Percentiles rank a stretch among this genome's conserved stretches.
phyloP scores from a whole-genome alignment of 768 basidiomycete species.

The Scleroderma citrinum region DNA sequence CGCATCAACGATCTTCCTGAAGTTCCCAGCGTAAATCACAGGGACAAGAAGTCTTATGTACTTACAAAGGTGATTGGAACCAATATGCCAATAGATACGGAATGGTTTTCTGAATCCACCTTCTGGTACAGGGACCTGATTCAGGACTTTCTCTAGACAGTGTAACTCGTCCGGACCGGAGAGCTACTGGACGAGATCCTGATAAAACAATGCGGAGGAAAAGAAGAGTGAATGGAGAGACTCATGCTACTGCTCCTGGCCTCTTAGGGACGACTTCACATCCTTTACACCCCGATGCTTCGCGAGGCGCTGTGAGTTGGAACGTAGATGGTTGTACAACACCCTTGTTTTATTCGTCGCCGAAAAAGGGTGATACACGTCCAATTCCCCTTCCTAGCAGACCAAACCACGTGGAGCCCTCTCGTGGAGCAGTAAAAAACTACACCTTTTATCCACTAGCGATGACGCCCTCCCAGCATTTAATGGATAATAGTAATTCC shows the following conservation, averaged over 20 bases:
- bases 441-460: slow-evolving; percentile 14
- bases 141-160: no score
- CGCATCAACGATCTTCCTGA: no score
- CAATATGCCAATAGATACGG: no score
- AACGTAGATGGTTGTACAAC: slow-evolving; percentile 24
- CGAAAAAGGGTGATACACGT: not conserved
- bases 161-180: not conserved
- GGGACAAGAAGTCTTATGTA: no score
- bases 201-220: not conserved
- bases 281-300: slow-evolving; percentile 29
- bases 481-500: slow-evolving; percentile 4
- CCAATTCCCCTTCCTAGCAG: not conserved
- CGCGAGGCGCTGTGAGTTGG: slow-evolving; percentile 21
- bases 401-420: no score
- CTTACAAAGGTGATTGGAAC: no score
- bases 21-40: no score
- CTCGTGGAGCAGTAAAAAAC: not conserved
- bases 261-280: slow-evolving; percentile 22
- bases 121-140: no score
- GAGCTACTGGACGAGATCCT: not conserved
- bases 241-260: slow-evolving; percentile 10
- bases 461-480: slow-evolving; percentile 4
- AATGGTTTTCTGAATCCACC: no score
- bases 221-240: slow-evolving; percentile 20
- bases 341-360: slow-evolving; percentile 9